Base-by-base conservation (phyloP, 2,329 filamentous ascomycete species). In the Ophiostoma australiae region DNA sequence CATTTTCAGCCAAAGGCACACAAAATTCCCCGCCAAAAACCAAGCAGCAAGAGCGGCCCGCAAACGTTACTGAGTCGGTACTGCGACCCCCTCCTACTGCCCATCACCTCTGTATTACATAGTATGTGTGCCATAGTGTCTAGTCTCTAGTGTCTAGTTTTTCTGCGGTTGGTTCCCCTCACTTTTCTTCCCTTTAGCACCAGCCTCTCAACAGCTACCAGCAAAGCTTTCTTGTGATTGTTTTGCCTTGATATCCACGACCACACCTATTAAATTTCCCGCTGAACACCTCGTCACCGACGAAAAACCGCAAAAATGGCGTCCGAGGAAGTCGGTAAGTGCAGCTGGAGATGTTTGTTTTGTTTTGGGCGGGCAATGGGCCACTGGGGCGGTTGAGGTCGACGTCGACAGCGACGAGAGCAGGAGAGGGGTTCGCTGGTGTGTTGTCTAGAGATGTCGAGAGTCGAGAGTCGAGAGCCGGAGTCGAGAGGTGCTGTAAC, bases 301-400 rank as follows among this genome's bases (percentile, higher is more conserved):
- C 71, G 41, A 35, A 33, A 68, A 76, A 82, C 82, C 80, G 80
- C 72, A 75, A 72, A 71, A 35, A 76, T 76, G 75, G 74, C 75
- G 73, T 68, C 82, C 76, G 82, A 83, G 79, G 82, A 81, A 73
- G 75, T 79, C 74, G 83, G 82, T 84, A 77, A 74, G 81, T 80
- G 52, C 44, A 20, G 23, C 23, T 58, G 52, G 10, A 73, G 35
- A 39, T 63, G 27, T 11, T 27, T 27, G 4, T 68, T 37, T 23
- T 20, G 31, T 37, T 63, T 69, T 68, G 67, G 8, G 23, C 35
- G 58, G 58, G 58, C 58, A 23, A 11, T 27, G 10, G 27, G 27
- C 27, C 27, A 31, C 27, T 31, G 27, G 27, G 27, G 27, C 27
- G 27, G 27, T 3, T 31, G 27, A 31, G 27, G 27, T 48, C 11